A percentile compares a stretch with the other conserved stretches of the same genome.
phyloP scores from a whole-genome alignment of 345 rosid genomes.

The Mallotus nudiflorus region DNA sequence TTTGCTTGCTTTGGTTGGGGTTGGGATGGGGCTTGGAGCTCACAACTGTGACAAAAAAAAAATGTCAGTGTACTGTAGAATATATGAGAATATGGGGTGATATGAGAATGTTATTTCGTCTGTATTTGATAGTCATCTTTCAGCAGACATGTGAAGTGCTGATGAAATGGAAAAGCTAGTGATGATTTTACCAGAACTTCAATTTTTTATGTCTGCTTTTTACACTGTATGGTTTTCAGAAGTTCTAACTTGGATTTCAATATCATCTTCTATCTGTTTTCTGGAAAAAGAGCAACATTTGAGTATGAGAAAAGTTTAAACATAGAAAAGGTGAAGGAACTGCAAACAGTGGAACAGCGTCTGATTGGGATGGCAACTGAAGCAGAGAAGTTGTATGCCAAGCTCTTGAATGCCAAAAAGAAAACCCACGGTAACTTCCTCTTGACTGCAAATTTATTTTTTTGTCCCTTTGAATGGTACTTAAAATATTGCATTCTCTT shows the following conservation, averaged over 20 bases:
- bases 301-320: conserved; percentile 67
- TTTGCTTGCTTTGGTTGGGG: not conserved
- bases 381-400: conserved; percentile 58
- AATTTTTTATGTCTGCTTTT: conserved; percentile 5
- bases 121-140: not conserved
- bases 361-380: conserved; percentile 63
- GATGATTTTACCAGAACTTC: not conserved
- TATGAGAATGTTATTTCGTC: not conserved
- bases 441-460: not conserved
- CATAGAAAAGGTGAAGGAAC: conserved; percentile 55
- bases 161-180: not conserved
- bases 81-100: not conserved
- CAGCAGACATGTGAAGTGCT: not conserved
- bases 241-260: conserved; percentile 4
- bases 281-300: conserved; percentile 51
- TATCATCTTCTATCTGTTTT: conserved; percentile 8
- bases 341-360: conserved; percentile 64
- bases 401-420: conserved; percentile 45
- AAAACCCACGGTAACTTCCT: conserved; percentile 39
- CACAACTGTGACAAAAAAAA: not conserved
- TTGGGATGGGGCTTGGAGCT: not conserved
- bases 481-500: not conserved
- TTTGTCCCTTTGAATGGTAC: not conserved
- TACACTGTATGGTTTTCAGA: not conserved
- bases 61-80: no score